These are phyloP conservation scores for Exophiala xenobiotica DNA, from an alignment of 2,329 filamentous ascomycete genomes.

Conservation along the genomic window DNA sequence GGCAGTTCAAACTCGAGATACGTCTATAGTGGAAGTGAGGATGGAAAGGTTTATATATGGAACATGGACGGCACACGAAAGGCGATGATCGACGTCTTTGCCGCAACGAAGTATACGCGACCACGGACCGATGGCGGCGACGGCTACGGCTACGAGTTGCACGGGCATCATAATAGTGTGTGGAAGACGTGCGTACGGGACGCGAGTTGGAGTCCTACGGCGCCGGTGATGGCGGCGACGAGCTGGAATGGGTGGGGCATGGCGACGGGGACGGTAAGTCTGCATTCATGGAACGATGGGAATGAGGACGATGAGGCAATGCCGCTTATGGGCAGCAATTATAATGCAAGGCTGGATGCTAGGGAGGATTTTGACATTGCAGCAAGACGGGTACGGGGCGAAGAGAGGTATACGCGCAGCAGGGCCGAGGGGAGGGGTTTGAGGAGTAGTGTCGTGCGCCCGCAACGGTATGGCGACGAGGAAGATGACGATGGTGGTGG, in stretches of 20 bases:
- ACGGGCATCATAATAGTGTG: conserved; percentile 41
- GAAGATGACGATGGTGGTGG: conserved; percentile 24
- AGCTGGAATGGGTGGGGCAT: conserved; percentile 78
- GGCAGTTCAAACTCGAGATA: conserved; percentile 84
- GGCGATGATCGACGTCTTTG: conserved; percentile 72
- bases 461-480: conserved; percentile 27
- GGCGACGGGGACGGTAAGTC: conserved; percentile 69
- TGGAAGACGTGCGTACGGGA: conserved; percentile 83
- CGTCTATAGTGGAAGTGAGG: conserved; percentile 86
- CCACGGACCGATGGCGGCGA: conserved; percentile 56
- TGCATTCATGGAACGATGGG: conserved; percentile 75
- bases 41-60: conserved; percentile 87
- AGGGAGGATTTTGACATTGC: conserved; percentile 45
- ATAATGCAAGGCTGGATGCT: conserved; percentile 59
- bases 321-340: conserved; percentile 58
- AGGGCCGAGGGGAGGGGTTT: conserved; percentile 33
- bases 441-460: conserved; percentile 25
- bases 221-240: conserved; percentile 78
- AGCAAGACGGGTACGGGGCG: conserved; percentile 20
- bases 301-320: conserved; percentile 62
- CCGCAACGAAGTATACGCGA: conserved; percentile 64
- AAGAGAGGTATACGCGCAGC: conserved; percentile 11
- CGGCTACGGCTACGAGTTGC: conserved; percentile 53
- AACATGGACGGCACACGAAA: conserved; percentile 88
- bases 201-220: conserved; percentile 85